Conservation (phyloP, 257 asterid genomes). For the Haberlea rhodopensis region DNA sequence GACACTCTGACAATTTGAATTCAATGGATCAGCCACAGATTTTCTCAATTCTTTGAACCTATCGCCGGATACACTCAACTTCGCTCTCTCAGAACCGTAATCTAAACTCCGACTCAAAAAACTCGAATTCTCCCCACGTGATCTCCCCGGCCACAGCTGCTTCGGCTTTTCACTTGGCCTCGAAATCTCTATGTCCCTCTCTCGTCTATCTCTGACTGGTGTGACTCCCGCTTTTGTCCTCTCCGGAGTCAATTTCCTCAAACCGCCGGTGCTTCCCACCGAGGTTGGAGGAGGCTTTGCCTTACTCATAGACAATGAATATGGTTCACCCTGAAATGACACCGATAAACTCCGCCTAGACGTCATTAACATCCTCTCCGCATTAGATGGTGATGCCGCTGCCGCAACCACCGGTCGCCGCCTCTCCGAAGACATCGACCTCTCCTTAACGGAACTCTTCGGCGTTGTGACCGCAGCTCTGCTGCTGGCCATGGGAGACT, state of each 20-base stretch:
- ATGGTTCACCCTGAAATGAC: conserved; percentile 84
- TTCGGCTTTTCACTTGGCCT: conserved; percentile 55
- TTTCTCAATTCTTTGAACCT: conserved; percentile 36
- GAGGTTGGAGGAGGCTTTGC: conserved; percentile 51
- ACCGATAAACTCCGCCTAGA: conserved; percentile 71
- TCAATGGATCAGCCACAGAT: conserved; percentile 35
- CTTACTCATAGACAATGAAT: conserved; percentile 49
- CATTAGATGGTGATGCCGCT: conserved; percentile 38
- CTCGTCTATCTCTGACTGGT: conserved; percentile 53
- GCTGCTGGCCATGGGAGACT: conserved; percentile 49
- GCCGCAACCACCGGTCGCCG: conserved; percentile 32
- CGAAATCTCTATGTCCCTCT: conserved; percentile 44
- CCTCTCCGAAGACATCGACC: conserved; percentile 54
- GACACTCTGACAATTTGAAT: conserved; percentile 64
- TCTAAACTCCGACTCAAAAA: conserved; percentile 63
- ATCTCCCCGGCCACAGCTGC: conserved; percentile 84
- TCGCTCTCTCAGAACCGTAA: conserved; percentile 42
- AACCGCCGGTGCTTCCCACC: conserved; percentile 33
- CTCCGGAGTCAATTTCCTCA: conserved; percentile 75
- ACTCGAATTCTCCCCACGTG: conserved; percentile 53
- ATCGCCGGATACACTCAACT: conserved; percentile 49
- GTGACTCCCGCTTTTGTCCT: conserved; percentile 48
- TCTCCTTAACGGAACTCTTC: conserved; percentile 22
- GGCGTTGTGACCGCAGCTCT: conserved; percentile 38
- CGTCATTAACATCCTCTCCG: conserved; percentile 52